Evolutionary conservation across 1,284 basidiomycete species (phyloP), one percentile per base, ranked within the genome.

Genomic region (Waitea zeae): DNA sequence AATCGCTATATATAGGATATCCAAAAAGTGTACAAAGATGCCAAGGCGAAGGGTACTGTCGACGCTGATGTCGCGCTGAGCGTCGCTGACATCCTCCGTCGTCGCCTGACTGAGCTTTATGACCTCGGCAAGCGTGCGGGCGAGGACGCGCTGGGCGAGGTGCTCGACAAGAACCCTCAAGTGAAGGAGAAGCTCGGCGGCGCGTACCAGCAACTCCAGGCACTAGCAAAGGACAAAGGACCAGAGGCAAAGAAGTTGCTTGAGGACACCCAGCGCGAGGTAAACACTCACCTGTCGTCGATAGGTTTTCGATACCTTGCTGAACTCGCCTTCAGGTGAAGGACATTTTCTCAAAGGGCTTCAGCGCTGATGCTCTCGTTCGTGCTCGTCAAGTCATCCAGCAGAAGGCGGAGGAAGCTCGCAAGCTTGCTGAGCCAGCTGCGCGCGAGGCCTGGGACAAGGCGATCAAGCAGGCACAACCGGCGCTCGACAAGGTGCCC

Each of bases 181-280:
- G 32, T 53, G 12, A 50, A 50, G 41, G 45, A 54, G 40, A 51
- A 47, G 33, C 39, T 59, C 4, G 56, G 54, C 1, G 46, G 48
- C 11, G 47, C 46, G 14, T 54, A 55, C 36, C 44, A 45, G 15
- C 47, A 57, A 41, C 40, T 59, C 38, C 47, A 41, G 46, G 42
- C 38, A 20, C 33, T 55, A 35, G 55, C 52, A n/a, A 40, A 53
- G 37, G 38, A 44, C 34, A 49, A 47, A 24, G 56, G 55, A 3
- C 54, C 54, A 3, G 54, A 57, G 39, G 54, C 54, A 35, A 55
- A 54, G 52, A 52, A 50, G 39, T 31, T 53, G 11, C 45, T 49
- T 17, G 48, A 53, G 5, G 54, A 57, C 17, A 49, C 52, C 4
- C 44, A 45, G 13, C 35, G 44, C 18, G 46, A 56, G 49, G 50